Evolutionary conservation across 2,329 filamentous ascomycete species (phyloP), one percentile per base, ranked within the genome.

Genomic region (Botrytis porri): DNA sequence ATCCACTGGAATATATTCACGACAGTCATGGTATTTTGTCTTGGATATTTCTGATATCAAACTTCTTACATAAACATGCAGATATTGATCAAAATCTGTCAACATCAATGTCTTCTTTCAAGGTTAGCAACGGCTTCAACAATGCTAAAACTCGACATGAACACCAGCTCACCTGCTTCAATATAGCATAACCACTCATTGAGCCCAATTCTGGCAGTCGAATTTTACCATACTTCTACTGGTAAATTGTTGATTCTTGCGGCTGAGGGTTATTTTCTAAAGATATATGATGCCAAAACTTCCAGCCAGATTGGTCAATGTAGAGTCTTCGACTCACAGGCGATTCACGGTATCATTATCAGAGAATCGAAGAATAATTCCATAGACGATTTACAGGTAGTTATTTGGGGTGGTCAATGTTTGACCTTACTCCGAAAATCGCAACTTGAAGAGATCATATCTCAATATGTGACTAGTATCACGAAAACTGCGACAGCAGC

Each of bases 321-420:
- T 67, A 81, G 81, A 37, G 82, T 94, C 43, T 95, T 96, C 78
- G 78, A 82, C 25, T 85, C 85, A n/a, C 92, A 95, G 80, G 84
- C 89, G 4, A 88, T 96, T 69, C 93, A 96, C 81, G 93, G 93
- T 4, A 89, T 95, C 71, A 82, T 84, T n/a, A 82, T 89, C 39
- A 76, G 78, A 69, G 80, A 77, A 22, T 73, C 74, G 14, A 73
- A 65, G 2, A 74, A 63, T 29, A 7, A 20, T 48, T 51, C 14
- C 9, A 60, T 63, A 18, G 65, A 75, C 73, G 74, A 73, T 59
- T 37, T 79, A 8, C 77, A 82, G 60, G 76, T 89, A 16, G 83
- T 95, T 9, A 82, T 91, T 25, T 97, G 93, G 93, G 94, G 94
- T 57, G 91, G 90, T 2, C 84, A 85, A 25, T 87, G 84, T 2